Conservation (phyloP, 371 early-diverging fungal genomes). For the Mortierella sp. region DNA sequence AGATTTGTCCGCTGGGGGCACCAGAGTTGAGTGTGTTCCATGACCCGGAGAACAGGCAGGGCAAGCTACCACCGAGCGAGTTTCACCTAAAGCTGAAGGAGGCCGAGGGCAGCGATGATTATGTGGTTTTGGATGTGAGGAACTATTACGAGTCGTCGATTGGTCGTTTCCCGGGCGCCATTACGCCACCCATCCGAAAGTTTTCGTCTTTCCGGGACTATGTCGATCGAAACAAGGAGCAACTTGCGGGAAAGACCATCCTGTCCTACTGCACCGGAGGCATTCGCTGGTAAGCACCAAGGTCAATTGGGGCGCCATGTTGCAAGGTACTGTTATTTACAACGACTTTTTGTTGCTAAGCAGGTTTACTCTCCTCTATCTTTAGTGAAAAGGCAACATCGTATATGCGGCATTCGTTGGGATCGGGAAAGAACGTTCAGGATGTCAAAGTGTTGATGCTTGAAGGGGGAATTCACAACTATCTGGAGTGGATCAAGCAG, state of each 20-base stretch:
- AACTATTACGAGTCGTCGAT: slow-evolving; percentile 81
- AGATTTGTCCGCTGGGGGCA: slow-evolving; percentile 77
- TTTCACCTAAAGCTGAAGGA: slow-evolving; percentile 61
- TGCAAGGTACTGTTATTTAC: neutral
- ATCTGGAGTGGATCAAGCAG: slow-evolving; percentile 76
- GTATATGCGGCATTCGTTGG: slow-evolving; percentile 67
- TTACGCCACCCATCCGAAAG: slow-evolving; percentile 75
- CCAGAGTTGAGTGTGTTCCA: slow-evolving; percentile 46
- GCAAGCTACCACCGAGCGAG: slow-evolving; percentile 62
- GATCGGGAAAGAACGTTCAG: slow-evolving; percentile 16
- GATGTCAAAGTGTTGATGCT: slow-evolving; percentile 69
- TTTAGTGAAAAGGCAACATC: slow-evolving; percentile 78
- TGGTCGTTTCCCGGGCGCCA: slow-evolving; percentile 73
- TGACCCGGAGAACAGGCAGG: slow-evolving; percentile 39
- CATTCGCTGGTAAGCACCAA: slow-evolving; percentile 58
- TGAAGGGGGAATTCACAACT: slow-evolving; percentile 85
- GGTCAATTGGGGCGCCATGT: neutral
- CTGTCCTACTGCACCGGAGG: slow-evolving; percentile 83
- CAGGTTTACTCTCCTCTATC: neutral
- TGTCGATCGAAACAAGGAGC: slow-evolving; percentile 65
- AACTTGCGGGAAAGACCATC: slow-evolving; percentile 66
- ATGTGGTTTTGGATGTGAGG: slow-evolving; percentile 72
- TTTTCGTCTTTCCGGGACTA: slow-evolving; percentile 76
- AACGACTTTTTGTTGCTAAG: no score
- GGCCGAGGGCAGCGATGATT: slow-evolving; percentile 47